A percentile compares a stretch with the other conserved stretches of the same genome.
Evolutionary conservation across 164 flowering plant genomes (phyloP).

Genomic region (Tetracentron sinense): DNA sequence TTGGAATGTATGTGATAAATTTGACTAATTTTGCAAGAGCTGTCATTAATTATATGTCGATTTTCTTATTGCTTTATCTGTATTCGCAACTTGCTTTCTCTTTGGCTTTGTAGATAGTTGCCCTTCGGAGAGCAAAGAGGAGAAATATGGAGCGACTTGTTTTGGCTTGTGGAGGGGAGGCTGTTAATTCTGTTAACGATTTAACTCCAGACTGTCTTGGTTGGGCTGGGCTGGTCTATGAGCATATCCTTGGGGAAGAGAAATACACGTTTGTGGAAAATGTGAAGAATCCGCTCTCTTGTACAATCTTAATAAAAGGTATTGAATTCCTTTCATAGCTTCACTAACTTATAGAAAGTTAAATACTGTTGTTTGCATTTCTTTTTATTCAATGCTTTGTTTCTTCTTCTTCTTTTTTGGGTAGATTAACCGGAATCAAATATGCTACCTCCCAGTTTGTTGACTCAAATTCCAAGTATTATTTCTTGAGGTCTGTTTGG

Average conservation of each 20-base stretch:
- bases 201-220: conserved; percentile 90
- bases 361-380: background rate
- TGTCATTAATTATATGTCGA: background rate
- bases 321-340: background rate
- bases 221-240: conserved; percentile 99
- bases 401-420: background rate
- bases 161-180: conserved; percentile 98
- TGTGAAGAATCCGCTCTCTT: conserved; percentile 89
- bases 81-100: conserved; percentile 4
- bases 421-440: background rate
- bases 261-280: conserved; percentile 95
- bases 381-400: background rate
- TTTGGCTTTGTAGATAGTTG: conserved; percentile 60
- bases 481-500: too few species aligned
- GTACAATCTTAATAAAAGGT: conserved; percentile 97
- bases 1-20: too few species aligned
- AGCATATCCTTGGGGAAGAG: conserved; percentile 95
- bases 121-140: conserved; percentile 92
- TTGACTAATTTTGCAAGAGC: background rate
- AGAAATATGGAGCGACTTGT: conserved; percentile 94
- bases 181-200: conserved; percentile 94
- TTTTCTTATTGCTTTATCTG: background rate
- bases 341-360: too few species aligned
- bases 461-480: too few species aligned
- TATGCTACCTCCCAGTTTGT: background rate